Conservation (phyloP, 2,329 filamentous ascomycete species). For the Fusarium sp. region DNA sequence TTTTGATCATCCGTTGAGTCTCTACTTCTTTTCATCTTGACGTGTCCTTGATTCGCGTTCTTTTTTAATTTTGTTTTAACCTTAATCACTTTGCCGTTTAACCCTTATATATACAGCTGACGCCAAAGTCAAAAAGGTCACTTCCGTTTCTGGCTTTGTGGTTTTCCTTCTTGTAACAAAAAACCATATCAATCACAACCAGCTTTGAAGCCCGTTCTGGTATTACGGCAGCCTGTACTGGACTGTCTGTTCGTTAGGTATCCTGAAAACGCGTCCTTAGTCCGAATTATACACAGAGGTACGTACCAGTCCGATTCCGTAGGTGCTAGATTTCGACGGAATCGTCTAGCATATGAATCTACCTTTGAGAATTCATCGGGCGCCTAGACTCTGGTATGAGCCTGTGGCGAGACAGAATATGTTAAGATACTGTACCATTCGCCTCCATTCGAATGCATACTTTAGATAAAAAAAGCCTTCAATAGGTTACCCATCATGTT, state of each 20-base stretch:
- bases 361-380: not conserved
- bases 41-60: not conserved
- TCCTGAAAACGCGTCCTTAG: not conserved
- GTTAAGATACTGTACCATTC: not conserved
- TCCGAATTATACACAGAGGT: not conserved
- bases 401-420: not conserved
- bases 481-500: too few relatives aligned
- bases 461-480: too few relatives aligned
- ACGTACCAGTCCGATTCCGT: not conserved
- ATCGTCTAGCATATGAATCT: not conserved
- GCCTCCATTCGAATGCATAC: not conserved
- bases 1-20: not conserved
- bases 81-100: not conserved
- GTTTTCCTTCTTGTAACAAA: not conserved
- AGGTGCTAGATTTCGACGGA: not conserved
- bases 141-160: not conserved
- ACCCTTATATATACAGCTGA: not conserved
- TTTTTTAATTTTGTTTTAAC: not conserved
- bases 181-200: not conserved
- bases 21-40: slow-evolving; percentile 1
- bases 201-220: not conserved
- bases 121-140: not conserved
- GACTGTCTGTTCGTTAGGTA: not conserved
- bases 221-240: not conserved
- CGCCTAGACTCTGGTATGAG: not conserved